phyloP scores from a whole-genome alignment of 2,329 filamentous ascomycete genomes.

The Pleoardoris graminearum region DNA sequence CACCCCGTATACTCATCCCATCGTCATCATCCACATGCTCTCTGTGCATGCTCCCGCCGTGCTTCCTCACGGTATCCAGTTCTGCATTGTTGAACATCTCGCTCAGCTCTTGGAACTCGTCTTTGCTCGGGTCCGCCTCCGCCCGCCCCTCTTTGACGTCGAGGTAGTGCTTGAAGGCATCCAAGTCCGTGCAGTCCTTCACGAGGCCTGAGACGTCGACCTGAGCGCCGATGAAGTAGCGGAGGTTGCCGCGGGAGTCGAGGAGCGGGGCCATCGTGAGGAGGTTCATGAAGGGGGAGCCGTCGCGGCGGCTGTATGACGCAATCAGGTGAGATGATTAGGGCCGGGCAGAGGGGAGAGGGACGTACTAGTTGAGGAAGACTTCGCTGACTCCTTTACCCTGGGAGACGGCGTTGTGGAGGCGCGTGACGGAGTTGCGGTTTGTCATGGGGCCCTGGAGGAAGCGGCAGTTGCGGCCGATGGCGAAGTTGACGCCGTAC shows the following conservation, averaged over 20 bases:
- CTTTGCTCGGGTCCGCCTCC: slow-evolving; percentile 48
- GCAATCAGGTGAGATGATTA: background rate
- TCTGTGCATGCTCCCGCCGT: slow-evolving; percentile 66
- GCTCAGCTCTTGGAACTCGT: slow-evolving; percentile 67
- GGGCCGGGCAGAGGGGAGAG: background rate
- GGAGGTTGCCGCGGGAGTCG: slow-evolving; percentile 66
- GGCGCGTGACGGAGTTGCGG: slow-evolving; percentile 61
- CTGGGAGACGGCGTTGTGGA: slow-evolving; percentile 63
- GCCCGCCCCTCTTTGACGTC: slow-evolving; percentile 38
- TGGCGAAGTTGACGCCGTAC: slow-evolving; percentile 72
- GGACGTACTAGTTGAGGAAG: slow-evolving; percentile 70
- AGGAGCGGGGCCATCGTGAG: slow-evolving; percentile 73
- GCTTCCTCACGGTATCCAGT: slow-evolving; percentile 64
- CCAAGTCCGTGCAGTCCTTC: slow-evolving; percentile 67
- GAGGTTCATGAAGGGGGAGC: slow-evolving; percentile 76
- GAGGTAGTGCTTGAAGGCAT: slow-evolving; percentile 60
- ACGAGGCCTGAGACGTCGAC: slow-evolving; percentile 71
- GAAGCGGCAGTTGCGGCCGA: slow-evolving; percentile 78
- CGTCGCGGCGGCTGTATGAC: slow-evolving; percentile 65
- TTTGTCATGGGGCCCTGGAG: slow-evolving; percentile 76
- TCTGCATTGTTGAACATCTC: slow-evolving; percentile 73
- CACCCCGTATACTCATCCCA: slow-evolving; percentile 21
- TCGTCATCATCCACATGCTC: slow-evolving; percentile 56
- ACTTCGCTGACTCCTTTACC: slow-evolving; percentile 75
- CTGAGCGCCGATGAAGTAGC: slow-evolving; percentile 74